A percentile compares a stretch with the other conserved stretches of the same genome.
phyloP scores from a whole-genome alignment of 2,329 filamentous ascomycete genomes.

The Fusarium sp. region DNA sequence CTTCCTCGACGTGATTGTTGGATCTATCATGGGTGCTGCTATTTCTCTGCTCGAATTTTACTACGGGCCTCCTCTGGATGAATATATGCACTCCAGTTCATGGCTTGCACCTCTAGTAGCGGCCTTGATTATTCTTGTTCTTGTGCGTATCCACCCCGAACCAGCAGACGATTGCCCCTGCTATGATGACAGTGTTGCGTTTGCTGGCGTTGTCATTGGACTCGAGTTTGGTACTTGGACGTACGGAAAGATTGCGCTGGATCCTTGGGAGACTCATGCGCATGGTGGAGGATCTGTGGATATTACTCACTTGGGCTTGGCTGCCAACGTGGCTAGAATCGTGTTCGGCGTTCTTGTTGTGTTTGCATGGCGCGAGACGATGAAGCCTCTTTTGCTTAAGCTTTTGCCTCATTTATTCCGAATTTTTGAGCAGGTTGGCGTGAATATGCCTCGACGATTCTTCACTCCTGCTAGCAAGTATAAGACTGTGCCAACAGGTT shows the following conservation, averaged over 20 bases:
- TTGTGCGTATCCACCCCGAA: slow-evolving; percentile 93
- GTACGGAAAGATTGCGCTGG: slow-evolving; percentile 68
- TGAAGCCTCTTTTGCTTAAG: slow-evolving; percentile 85
- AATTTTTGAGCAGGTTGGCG: slow-evolving; percentile 81
- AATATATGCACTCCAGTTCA: slow-evolving; percentile 74
- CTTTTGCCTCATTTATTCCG: slow-evolving; percentile 88
- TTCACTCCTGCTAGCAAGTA: slow-evolving; percentile 94
- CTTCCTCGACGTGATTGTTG: slow-evolving; percentile 89
- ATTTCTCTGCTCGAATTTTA: slow-evolving; percentile 71
- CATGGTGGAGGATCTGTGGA: slow-evolving; percentile 70
- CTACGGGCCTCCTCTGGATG: slow-evolving; percentile 73
- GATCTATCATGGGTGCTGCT: slow-evolving; percentile 79
- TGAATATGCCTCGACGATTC: slow-evolving; percentile 87
- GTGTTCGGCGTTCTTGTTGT: slow-evolving; percentile 84
- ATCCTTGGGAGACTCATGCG: slow-evolving; percentile 59
- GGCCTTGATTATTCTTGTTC: slow-evolving; percentile 74
- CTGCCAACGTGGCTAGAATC: slow-evolving; percentile 74
- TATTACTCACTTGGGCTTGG: slow-evolving; percentile 74
- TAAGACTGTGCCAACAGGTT: slow-evolving; percentile 79
- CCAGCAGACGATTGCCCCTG: slow-evolving; percentile 97
- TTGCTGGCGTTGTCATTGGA: slow-evolving; percentile 90
- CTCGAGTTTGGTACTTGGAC: slow-evolving; percentile 88
- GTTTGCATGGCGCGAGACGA: slow-evolving; percentile 89
- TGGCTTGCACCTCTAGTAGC: slow-evolving; percentile 74
- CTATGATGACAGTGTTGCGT: slow-evolving; percentile 95